A percentile compares a stretch with the other conserved stretches of the same genome.
Evolutionary conservation across 1,284 basidiomycete species (phyloP).

Genomic region (Coniferiporia weirii): DNA sequence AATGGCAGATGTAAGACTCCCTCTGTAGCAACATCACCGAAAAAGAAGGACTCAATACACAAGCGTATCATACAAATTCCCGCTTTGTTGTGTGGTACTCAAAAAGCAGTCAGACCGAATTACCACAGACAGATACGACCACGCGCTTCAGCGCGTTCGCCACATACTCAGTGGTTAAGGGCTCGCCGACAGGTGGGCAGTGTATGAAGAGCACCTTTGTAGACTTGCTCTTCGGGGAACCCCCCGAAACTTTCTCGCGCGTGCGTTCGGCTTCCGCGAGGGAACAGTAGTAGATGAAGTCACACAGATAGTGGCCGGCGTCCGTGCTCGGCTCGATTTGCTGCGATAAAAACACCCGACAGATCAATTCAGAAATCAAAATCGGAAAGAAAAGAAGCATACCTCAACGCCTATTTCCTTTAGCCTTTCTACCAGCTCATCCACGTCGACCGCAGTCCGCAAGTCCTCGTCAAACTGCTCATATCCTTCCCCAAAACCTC

Average conservation of each 20-base stretch:
- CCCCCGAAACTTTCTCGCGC: slow-evolving; percentile 46
- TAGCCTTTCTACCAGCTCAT: slow-evolving; percentile 49
- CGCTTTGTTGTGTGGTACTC: too few species aligned
- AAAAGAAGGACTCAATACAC: too few species aligned
- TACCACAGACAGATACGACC: slow-evolving; percentile 27
- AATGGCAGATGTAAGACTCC: too few species aligned
- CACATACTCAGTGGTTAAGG: slow-evolving; percentile 57
- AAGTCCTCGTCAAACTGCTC: slow-evolving; percentile 43
- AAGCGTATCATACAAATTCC: too few species aligned
- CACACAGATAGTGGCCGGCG: slow-evolving; percentile 72
- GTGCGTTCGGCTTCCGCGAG: slow-evolving; percentile 62
- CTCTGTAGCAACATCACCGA: too few species aligned
- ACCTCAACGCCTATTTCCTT: slow-evolving; percentile 57
- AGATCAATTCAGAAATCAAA: slow-evolving; percentile 12
- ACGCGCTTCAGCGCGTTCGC: slow-evolving; percentile 59
- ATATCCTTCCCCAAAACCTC: slow-evolving; percentile 49
- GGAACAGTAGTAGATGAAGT: slow-evolving; percentile 75
- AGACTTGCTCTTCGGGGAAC: slow-evolving; percentile 30
- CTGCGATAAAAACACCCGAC: slow-evolving; percentile 28
- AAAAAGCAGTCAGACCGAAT: too few species aligned
- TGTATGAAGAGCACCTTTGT: slow-evolving; percentile 67
- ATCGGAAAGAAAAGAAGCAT: slow-evolving; percentile 23
- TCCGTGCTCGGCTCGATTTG: slow-evolving; percentile 69
- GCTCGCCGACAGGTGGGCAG: slow-evolving; percentile 59
- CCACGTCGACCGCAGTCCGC: slow-evolving; percentile 42